Percentiles rank a stretch among this genome's conserved stretches.
phyloP scores from a whole-genome alignment of 768 basidiomycete species.

The Cantharellus anzutake region DNA sequence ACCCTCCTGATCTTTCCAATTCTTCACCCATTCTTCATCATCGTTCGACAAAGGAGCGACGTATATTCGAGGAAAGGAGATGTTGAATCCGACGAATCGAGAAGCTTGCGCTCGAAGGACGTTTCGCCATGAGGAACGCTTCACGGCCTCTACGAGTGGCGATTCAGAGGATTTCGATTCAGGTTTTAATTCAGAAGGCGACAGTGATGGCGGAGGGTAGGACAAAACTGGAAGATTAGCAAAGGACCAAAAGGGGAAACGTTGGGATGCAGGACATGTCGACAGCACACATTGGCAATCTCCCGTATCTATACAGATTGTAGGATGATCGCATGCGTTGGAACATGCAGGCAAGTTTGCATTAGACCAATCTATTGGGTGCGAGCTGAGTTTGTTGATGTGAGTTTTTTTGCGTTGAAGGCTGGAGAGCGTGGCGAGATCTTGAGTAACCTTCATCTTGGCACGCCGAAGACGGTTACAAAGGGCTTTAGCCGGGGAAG shows the following conservation, averaged over 20 bases:
- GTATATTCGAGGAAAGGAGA: slow-evolving; percentile 15
- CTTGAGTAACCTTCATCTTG: slow-evolving; percentile 1
- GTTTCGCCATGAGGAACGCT: slow-evolving; percentile 13
- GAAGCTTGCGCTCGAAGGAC: slow-evolving; percentile 15
- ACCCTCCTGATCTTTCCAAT: slow-evolving; percentile 4
- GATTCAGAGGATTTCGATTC: too few relatives aligned
- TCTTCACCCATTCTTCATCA: slow-evolving; percentile 13
- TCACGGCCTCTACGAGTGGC: slow-evolving; percentile 10
- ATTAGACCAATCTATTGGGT: slow-evolving; percentile 12
- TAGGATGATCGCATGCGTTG: slow-evolving; percentile 19
- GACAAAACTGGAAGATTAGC: slow-evolving; percentile 8
- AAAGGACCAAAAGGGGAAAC: slow-evolving; percentile 12
- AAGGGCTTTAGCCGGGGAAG: slow-evolving; percentile 2
- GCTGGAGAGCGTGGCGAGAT: slow-evolving; percentile 4
- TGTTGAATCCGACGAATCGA: slow-evolving; percentile 11
- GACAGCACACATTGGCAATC: slow-evolving; percentile 17
- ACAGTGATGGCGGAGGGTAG: not conserved
- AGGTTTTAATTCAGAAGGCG: not conserved
- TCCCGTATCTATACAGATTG: too few relatives aligned
- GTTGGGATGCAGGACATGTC: slow-evolving; percentile 13
- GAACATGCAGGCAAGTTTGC: slow-evolving; percentile 16
- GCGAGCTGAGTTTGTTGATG: not conserved
- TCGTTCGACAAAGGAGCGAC: slow-evolving; percentile 14
- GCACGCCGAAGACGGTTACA: slow-evolving; percentile 5
- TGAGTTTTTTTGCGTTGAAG: not conserved